phyloP scores from a whole-genome alignment of 139 green algal species.

The Edaphochlamys debaryana region DNA sequence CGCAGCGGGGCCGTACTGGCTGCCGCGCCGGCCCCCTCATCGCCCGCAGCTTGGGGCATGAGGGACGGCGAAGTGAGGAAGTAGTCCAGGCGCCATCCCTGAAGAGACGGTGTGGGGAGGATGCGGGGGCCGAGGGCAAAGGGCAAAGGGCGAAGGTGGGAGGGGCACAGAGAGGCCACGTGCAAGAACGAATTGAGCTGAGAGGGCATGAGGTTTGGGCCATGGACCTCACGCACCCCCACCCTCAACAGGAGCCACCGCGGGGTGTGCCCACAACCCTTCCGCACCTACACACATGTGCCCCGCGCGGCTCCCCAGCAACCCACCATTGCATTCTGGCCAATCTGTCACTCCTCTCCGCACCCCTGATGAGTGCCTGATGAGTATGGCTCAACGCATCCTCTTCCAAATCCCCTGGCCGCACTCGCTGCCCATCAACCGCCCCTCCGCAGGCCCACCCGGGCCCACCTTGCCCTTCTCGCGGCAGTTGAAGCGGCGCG shows the following conservation, averaged over 20 bases:
- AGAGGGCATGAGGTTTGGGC: too few species aligned
- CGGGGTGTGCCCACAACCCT: too few species aligned
- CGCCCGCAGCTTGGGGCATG: conserved; percentile 33
- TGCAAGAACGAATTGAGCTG: too few species aligned
- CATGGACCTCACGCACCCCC: too few species aligned
- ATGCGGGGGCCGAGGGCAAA: background rate
- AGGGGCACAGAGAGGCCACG: background rate
- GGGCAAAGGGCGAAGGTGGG: background rate
- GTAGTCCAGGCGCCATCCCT: conserved; percentile 85
- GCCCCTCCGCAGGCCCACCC: background rate
- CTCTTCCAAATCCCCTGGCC: background rate
- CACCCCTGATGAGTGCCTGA: too few species aligned
- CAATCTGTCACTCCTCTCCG: too few species aligned
- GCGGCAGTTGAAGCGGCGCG: conserved; percentile 55
- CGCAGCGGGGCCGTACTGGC: background rate
- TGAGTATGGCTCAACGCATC: background rate
- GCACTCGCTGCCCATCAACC: background rate
- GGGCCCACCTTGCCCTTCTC: conserved; percentile 56
- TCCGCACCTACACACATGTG: too few species aligned
- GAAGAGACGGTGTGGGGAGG: too few species aligned
- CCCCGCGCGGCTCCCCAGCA: background rate
- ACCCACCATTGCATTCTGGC: too few species aligned
- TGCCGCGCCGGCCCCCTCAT: too few species aligned
- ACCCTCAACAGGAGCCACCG: too few species aligned
- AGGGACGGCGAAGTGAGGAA: conserved; percentile 58